phyloP scores from a whole-genome alignment of 1,284 basidiomycete species.

The Coniophora puteana region DNA sequence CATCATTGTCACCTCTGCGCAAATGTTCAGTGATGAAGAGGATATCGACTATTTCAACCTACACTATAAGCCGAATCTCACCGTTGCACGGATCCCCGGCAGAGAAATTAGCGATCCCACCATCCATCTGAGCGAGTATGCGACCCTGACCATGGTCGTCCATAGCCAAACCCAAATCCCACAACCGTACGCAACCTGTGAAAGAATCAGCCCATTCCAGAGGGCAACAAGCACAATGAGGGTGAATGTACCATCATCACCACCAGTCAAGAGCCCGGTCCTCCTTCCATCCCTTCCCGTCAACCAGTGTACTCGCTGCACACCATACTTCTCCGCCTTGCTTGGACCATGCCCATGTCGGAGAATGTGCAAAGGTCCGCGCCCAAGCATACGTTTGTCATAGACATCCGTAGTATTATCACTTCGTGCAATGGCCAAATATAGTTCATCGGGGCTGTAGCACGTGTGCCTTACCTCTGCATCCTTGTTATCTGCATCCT shows the following conservation, averaged over 20 bases:
- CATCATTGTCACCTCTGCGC: background rate
- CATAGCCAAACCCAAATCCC: conserved; percentile 43
- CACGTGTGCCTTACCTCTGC: conserved; percentile 40
- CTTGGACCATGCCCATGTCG: conserved; percentile 35
- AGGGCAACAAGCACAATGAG: conserved; percentile 7
- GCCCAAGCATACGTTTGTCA: conserved; percentile 45
- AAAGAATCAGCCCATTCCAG: no score
- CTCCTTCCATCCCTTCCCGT: conserved; percentile 29
- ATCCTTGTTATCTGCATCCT: no score
- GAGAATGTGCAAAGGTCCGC: conserved; percentile 39
- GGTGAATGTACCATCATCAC: conserved; percentile 38
- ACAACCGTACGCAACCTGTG: conserved; percentile 55
- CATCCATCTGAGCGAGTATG: conserved; percentile 40
- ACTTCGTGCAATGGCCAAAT: conserved; percentile 48
- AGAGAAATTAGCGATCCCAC: conserved; percentile 50
- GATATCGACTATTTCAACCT: conserved; percentile 27
- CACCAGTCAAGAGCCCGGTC: conserved; percentile 48
- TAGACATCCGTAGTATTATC: conserved; percentile 55
- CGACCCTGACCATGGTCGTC: conserved; percentile 36
- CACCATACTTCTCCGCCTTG: conserved; percentile 37
- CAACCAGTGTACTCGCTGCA: conserved; percentile 50
- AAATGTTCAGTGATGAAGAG: background rate
- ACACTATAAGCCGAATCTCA: conserved; percentile 55
- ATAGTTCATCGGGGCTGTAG: conserved; percentile 53
- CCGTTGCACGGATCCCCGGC: conserved; percentile 46